Conservation (phyloP, 2,329 filamentous ascomycete species). For the Salinomyces thailandicus region DNA sequence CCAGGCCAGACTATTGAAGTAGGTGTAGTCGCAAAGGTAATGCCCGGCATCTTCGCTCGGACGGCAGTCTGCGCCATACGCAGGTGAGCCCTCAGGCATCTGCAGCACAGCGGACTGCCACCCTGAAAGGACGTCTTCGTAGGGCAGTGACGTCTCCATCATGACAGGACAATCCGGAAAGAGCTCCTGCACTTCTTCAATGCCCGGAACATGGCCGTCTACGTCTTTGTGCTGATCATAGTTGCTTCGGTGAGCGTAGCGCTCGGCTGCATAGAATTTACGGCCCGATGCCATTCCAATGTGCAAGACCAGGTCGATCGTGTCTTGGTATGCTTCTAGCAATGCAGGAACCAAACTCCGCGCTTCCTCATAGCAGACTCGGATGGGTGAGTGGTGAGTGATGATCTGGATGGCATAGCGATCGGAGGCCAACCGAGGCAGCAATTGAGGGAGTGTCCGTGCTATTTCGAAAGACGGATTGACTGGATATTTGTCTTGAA, state of each 20-base stretch:
- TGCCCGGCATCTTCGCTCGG: constrained; percentile 33
- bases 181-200: constrained; percentile 14
- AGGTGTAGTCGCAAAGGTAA: constrained; percentile 37
- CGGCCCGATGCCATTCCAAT: constrained; percentile 65
- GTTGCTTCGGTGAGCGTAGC: constrained; percentile 57
- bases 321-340: constrained; percentile 37
- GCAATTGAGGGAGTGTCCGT: constrained; percentile 52
- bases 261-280: constrained; percentile 61
- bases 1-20: constrained; percentile 31
- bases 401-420: constrained; percentile 48
- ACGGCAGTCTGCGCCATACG: constrained; percentile 22
- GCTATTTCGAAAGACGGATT: constrained; percentile 80
- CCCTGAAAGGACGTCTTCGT: constrained; percentile 21
- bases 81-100: constrained; percentile 17
- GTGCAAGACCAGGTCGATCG: constrained; percentile 60
- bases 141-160: constrained; percentile 22
- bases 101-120: constrained; percentile 20
- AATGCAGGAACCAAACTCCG: constrained; percentile 53
- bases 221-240: constrained; percentile 58
- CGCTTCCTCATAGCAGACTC: constrained; percentile 60
- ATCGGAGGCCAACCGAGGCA: constrained; percentile 35
- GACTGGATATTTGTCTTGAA: constrained; percentile 55
- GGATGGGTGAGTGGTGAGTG: constrained; percentile 55
- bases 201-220: constrained; percentile 38
- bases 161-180: constrained; percentile 21